Conservation (phyloP, 2,329 filamentous ascomycete species). For the Neophaeococcomyces mojaviensis region DNA sequence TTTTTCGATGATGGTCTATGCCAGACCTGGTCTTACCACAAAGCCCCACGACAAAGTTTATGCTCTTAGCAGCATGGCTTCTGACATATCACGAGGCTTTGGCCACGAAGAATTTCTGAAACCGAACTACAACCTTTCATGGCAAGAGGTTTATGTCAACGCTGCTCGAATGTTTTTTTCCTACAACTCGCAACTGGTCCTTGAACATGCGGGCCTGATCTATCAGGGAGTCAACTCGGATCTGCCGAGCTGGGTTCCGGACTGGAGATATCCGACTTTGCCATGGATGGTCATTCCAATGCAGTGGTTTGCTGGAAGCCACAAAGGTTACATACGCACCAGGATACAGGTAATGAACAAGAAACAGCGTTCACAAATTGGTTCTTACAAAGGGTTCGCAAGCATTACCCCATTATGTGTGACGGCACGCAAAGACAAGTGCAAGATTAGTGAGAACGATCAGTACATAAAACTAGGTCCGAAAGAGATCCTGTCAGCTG, state of each 20-base stretch:
- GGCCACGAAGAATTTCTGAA: too few species aligned
- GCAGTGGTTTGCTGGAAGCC: not conserved
- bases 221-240: not conserved
- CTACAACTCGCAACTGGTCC: too few species aligned
- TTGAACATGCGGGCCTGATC: not conserved
- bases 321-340: not conserved
- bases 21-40: not conserved
- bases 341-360: not conserved
- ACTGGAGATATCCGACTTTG: not conserved
- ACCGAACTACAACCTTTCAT: too few species aligned
- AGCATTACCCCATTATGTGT: not conserved
- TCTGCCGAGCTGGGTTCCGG: conserved; percentile 1
- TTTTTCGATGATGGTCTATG: not conserved
- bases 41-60: conserved; percentile 4
- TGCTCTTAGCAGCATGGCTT: not conserved
- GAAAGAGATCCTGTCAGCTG: too few species aligned
- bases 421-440: not conserved
- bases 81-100: too few species aligned
- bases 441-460: not conserved
- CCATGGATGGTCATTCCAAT: not conserved
- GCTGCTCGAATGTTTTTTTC: too few species aligned
- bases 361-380: not conserved
- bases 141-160: too few species aligned
- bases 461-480: too few species aligned
- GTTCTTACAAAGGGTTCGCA: not conserved